Evolutionary conservation across 345 rosid species (phyloP), one percentile per base, ranked within the genome.

Genomic region (Acer campestre): DNA sequence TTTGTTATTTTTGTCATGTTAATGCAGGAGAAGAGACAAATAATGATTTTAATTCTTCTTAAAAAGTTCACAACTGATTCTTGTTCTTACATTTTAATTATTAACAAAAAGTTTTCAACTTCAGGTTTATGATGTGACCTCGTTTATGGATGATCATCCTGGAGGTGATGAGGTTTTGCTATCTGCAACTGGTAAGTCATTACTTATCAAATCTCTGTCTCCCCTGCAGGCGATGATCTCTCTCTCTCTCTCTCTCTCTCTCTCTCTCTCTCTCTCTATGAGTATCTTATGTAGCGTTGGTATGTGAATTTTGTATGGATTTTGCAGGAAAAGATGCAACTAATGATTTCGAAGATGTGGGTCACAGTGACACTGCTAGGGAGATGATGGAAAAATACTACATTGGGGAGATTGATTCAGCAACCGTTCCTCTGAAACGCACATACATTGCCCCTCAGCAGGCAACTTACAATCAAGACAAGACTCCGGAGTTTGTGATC

Each of bases 101-200:
- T 23, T 67, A 17, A 66, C 16, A 31, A 18, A 12, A 29, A 12
- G 13, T 42, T 76, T 61, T 55, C 55, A 23, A 10, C 16, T 29
- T 69, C 78, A 96, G 99, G 99, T 96, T 16, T 96, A 91, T 83
- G 98, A 96, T 85, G 97, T 96, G 71, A 92, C 98, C 35, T 80
- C 95, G 2, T 96, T 96, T 85, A 91, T 96, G 99, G 98, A 96
- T 53, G 99, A 94, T 87, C 99, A 96, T 81, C 99, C 99, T 7
- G 99, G 99, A 77, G 99, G 99, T 8, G 98, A 92, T 80, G 99
- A 96, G 79, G 98, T 94, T 61, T 84, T 96, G 87, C 79, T 96
- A 78, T 91, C 99, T 3, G 88, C 97, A 67, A 96, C 98, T n/a
- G 93, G 99, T 94, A 78, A 13, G 63, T 58, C 35, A 10, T 67